Evolutionary conservation across 2,329 filamentous ascomycete genomes (phyloP), one percentile per base, ranked within the genome.

Genomic region (Phialophora expanda): DNA sequence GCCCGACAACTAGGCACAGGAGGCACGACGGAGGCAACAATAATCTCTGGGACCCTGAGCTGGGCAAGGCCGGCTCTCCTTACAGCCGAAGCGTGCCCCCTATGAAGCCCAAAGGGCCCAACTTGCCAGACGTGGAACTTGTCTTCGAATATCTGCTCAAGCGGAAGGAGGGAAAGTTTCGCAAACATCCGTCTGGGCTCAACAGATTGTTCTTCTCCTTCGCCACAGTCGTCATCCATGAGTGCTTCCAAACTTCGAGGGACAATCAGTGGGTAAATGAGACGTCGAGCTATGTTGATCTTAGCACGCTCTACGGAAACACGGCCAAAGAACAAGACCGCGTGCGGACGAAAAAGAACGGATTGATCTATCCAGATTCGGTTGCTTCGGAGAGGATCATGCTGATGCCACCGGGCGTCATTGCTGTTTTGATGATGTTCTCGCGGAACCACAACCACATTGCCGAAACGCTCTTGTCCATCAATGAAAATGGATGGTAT

Each of bases 41-140:
- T 70, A 85, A 82, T 67, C 80, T 78, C 4, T 83, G 81, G 78
- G 70, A 76, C 48, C 82, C 83, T 1, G 80, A 84, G 59, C 81
- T 85, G 76, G 83, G 83, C 68, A 84, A 83, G 70, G 83, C 83
- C 14, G 82, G 83, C 5, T 77, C 79, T 2, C 79, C 80, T 2
- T 83, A 83, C 70, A 73, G 75, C 20, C 76, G 81, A 62, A 82
- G 74, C 58, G 81, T 83, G 9, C 80, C 80, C 20, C 80, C 81
- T 0, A 70, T 76, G 67, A 81, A 82, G 70, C 77, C 81, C 4
- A 83, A 84, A 72, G 82, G 82, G n/a, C 78, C 77, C n/a, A 80
- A 79, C 70, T 73, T 83, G 20, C 81, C 81, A 48, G 81, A 83
- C 67, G 77, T 78, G n/a, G 81, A 82, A 69, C 76, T 81, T 17